Base-by-base conservation (phyloP, 1,284 basidiomycete species). In the Hemileia vastatrix region DNA sequence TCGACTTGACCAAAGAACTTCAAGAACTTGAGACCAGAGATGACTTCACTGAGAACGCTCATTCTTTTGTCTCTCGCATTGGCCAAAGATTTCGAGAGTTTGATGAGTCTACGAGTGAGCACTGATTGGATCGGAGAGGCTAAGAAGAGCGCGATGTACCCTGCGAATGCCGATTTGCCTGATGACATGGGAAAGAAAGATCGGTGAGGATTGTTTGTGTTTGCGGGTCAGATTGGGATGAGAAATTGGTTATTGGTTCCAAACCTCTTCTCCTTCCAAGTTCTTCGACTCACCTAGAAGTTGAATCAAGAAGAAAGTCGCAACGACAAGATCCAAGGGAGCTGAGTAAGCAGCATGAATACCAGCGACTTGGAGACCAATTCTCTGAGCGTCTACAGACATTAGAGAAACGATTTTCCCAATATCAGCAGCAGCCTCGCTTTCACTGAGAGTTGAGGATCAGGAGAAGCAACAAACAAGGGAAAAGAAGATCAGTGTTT, bases 1-100 rank as follows among this genome's bases (percentile, higher is more conserved):
- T 83, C 69, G 73, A 87, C 86, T 85, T 85, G 88, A n/a, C 85
- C 82, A 71, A 90, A 90, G 76, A 86, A 86, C 76, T 94, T 95
- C 80, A 93, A 87, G 60, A 93, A 82, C 68, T 87, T 85, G 82
- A 93, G 90, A 0, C 88, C 88, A 18, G 85, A 84, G 1, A 94
- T 77, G 4, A 49, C 45, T 70, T 87, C 90, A 73, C 90, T 87
- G 4, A 92, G 80, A 1, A 90, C 77, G 70, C 92, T 88, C 3
- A 87, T 85, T 13, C 90, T 81, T 67, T 86, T 67, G 72, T 96
- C 93, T 0, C 92, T 96, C 88, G 87, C 96, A 2, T 78, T 74
- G 88, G 95, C 94, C 47, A 85, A n/a, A 11, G 23, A 24, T 32
- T n/a, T 50, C n/a, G n/a, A n/a, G n/a, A n/a, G n/a, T n/a, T n/a